Evolutionary conservation across 768 basidiomycete species (phyloP).

Genomic region (Vararia minispora): DNA sequence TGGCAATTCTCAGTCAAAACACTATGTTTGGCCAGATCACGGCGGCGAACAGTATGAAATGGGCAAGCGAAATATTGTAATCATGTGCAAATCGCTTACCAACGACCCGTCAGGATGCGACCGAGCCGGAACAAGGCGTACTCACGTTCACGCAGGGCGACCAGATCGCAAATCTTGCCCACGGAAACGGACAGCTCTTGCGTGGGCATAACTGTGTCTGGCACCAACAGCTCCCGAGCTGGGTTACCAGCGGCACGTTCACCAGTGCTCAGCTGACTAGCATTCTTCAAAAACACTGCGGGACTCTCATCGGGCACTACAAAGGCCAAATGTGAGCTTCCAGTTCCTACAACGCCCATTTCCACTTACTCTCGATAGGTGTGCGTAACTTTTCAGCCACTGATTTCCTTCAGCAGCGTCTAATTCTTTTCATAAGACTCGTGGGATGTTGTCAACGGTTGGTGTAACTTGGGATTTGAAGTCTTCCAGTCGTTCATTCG

Average conservation of each 20-base stretch:
- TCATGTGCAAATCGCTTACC: too few species aligned
- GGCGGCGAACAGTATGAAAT: constrained; percentile 46
- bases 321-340: constrained; percentile 34
- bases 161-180: constrained; percentile 31
- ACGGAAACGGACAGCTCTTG: constrained; percentile 34
- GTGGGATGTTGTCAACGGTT: constrained; percentile 43
- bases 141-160: constrained; percentile 39
- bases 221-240: constrained; percentile 41
- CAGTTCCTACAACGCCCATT: neutral
- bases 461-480: neutral
- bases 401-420: too few species aligned
- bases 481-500: neutral
- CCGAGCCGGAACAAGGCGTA: constrained; percentile 34
- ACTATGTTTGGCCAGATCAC: constrained; percentile 35
- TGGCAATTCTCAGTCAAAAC: constrained; percentile 26
- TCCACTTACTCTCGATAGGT: too few species aligned
- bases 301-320: constrained; percentile 40
- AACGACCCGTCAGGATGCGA: constrained; percentile 47
- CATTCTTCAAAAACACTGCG: constrained; percentile 37
- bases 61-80: constrained; percentile 23
- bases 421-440: too few species aligned
- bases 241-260: constrained; percentile 35
- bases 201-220: constrained; percentile 40
- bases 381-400: neutral
- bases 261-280: constrained; percentile 29